Evolutionary conservation across 202 grass and related monocot genomes (phyloP).

Genomic region (Hordeum pubiflorum): DNA sequence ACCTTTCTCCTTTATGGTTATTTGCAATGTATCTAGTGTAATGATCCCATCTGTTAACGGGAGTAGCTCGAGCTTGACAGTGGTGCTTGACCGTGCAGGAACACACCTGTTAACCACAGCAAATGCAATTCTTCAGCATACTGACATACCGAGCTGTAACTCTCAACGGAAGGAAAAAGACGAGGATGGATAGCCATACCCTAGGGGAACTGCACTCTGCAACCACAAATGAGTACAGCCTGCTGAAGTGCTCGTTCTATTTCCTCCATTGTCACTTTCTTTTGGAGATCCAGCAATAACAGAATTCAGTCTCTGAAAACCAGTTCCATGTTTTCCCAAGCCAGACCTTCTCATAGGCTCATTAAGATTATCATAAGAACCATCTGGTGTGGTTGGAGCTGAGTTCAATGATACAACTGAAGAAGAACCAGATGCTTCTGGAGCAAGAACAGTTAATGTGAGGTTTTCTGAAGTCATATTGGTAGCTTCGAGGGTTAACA

Average conservation of each 20-base stretch:
- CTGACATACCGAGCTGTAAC: slow-evolving; percentile 6
- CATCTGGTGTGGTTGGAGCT: slow-evolving; percentile 59
- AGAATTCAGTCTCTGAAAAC: slow-evolving; percentile 43
- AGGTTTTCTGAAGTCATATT: slow-evolving; percentile 93
- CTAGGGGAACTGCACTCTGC: slow-evolving; percentile 86
- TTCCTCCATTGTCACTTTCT: slow-evolving; percentile 48
- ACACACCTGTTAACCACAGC: slow-evolving; percentile 55
- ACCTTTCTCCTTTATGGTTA: slow-evolving; percentile 97
- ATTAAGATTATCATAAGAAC: slow-evolving; percentile 38
- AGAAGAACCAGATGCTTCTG: slow-evolving; percentile 76
- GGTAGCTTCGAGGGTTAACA: slow-evolving; percentile 94
- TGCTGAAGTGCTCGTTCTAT: slow-evolving; percentile 35
- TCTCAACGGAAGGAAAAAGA: neutral
- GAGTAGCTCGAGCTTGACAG: slow-evolving; percentile 87
- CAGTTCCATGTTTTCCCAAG: slow-evolving; percentile 25
- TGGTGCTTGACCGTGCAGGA: slow-evolving; percentile 75
- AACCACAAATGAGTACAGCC: slow-evolving; percentile 94
- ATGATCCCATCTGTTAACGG: slow-evolving; percentile 95
- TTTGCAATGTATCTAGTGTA: slow-evolving; percentile 87
- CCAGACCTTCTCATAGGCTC: slow-evolving; percentile 38
- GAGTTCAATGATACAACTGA: slow-evolving; percentile 82
- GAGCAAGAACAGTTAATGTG: slow-evolving; percentile 91
- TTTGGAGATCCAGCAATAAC: slow-evolving; percentile 45
- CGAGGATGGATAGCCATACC: slow-evolving; percentile 41
- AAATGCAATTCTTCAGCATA: slow-evolving; percentile 3